phyloP scores from a whole-genome alignment of 2,329 filamentous ascomycete genomes.

The Pestalotiopsis sp. region DNA sequence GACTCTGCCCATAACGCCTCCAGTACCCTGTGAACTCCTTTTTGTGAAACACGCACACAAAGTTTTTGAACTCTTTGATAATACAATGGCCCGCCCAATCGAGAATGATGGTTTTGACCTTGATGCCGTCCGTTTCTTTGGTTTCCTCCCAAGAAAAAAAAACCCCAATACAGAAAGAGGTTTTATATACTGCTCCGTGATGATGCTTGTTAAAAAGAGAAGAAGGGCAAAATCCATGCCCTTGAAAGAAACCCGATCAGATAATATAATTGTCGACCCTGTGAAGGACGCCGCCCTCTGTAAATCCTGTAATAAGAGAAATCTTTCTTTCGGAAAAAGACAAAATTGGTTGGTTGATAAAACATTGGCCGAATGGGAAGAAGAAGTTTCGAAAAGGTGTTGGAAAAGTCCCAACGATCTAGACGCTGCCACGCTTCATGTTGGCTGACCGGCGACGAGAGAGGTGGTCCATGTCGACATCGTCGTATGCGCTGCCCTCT shows the following conservation, averaged over 20 bases:
- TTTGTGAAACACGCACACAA: background rate
- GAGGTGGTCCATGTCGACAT: slow-evolving; percentile 37
- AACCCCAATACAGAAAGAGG: background rate
- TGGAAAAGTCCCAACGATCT: slow-evolving; percentile 7
- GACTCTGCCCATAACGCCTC: background rate
- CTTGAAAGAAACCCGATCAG: background rate
- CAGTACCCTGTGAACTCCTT: background rate
- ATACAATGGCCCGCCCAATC: background rate
- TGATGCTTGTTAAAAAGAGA: background rate
- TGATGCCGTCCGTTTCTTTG: background rate
- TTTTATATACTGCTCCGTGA: slow-evolving; percentile 3
- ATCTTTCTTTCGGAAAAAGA: background rate
- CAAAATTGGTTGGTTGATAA: background rate
- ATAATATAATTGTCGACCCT: background rate
- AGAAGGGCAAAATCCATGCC: background rate
- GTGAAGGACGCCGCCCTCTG: background rate
- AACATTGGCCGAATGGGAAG: background rate
- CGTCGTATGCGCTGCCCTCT: slow-evolving; percentile 46
- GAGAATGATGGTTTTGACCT: background rate
- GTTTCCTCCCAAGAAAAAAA: too few species aligned
- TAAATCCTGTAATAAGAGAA: background rate
- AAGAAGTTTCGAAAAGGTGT: background rate
- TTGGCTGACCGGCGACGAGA: slow-evolving; percentile 35
- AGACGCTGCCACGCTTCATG: slow-evolving; percentile 50
- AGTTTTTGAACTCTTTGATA: background rate